Evolutionary conservation across 2,329 filamentous ascomycete species (phyloP).

Genomic region (Pseudogymnoascus sp.): DNA sequence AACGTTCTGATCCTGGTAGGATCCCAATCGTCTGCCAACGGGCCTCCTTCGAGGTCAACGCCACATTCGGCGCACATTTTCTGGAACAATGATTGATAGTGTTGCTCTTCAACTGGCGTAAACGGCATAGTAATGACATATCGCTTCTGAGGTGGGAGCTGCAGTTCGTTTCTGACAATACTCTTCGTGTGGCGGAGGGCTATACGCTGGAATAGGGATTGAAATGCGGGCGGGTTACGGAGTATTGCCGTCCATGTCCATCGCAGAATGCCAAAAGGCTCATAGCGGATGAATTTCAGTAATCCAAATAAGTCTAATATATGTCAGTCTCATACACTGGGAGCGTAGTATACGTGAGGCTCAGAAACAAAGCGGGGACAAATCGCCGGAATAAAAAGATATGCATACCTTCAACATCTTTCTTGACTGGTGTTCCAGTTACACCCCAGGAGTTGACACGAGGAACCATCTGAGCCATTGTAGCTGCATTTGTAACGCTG

Average conservation of each 20-base stretch:
- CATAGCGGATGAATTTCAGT: constrained; percentile 70
- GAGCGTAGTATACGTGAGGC: not conserved
- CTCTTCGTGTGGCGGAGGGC: constrained; percentile 82
- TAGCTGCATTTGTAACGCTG: constrained; percentile 75
- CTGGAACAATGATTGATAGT: constrained; percentile 70
- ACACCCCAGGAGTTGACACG: constrained; percentile 86
- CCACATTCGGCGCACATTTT: constrained; percentile 66
- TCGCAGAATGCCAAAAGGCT: constrained; percentile 57
- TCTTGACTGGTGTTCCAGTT: constrained; percentile 81
- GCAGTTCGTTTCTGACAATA: constrained; percentile 68
- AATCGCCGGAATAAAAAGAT: not conserved
- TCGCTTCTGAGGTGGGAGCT: constrained; percentile 74
- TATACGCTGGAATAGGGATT: constrained; percentile 61
- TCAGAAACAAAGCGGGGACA: not conserved
- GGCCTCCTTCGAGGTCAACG: constrained; percentile 57
- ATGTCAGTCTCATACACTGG: not conserved
- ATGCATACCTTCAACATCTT: constrained; percentile 47
- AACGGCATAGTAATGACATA: constrained; percentile 87
- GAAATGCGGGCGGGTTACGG: constrained; percentile 56
- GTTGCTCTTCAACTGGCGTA: constrained; percentile 81
- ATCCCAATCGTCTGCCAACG: constrained; percentile 56
- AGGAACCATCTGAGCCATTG: constrained; percentile 71
- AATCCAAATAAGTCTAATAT: constrained; percentile 68
- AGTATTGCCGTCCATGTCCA: not conserved
- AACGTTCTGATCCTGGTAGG: constrained; percentile 37